Conservation (phyloP, 1,139 yeast species). For the Taiozyma sp. region DNA sequence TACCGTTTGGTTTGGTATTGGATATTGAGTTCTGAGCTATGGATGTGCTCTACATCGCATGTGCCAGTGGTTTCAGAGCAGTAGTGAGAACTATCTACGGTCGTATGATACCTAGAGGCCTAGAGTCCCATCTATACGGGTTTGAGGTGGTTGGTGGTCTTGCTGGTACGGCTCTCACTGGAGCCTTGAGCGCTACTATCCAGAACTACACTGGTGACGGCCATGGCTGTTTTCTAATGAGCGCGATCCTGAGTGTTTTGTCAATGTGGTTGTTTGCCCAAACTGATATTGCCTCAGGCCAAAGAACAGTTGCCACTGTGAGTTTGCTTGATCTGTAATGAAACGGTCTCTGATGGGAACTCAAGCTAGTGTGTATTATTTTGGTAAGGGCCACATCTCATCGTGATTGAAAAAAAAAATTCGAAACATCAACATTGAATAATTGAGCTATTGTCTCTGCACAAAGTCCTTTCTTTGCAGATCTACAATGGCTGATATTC, state of each 20-base stretch:
- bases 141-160: constrained; percentile 2
- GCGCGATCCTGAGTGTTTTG: background rate
- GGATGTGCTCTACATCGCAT: constrained; percentile 1
- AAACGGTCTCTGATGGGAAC: background rate
- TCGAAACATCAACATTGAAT: background rate
- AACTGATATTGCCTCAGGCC: background rate
- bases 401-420: background rate
- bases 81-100: background rate
- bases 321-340: background rate
- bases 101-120: background rate
- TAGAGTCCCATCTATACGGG: background rate
- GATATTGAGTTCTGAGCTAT: background rate
- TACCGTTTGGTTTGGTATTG: background rate
- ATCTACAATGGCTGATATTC: background rate
- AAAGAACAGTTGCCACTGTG: background rate
- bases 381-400: background rate
- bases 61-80: background rate
- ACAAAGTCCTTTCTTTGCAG: background rate
- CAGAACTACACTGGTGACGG: background rate
- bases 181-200: background rate
- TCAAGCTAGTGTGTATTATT: background rate
- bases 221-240: background rate
- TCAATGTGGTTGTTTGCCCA: background rate
- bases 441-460: background rate
- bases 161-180: background rate